A percentile compares a stretch with the other conserved stretches of the same genome.
Evolutionary conservation across 306 rosid genomes (phyloP).

Genomic region (Cucumis hystrix): DNA sequence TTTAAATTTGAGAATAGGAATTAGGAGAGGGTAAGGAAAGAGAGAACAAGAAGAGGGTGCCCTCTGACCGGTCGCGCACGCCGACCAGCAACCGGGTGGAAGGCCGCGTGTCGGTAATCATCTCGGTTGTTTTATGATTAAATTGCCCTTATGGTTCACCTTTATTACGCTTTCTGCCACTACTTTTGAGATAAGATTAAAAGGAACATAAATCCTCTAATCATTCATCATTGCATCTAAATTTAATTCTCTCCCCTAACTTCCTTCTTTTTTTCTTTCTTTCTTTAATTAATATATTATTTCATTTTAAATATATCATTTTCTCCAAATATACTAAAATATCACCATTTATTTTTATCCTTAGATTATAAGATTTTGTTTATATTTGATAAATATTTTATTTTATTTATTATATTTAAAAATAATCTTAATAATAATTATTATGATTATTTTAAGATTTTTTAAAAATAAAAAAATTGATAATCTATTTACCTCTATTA

Average conservation of each 20-base stretch:
- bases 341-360: too few relatives aligned
- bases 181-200: not conserved
- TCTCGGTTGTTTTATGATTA: not conserved
- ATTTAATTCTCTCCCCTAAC: not conserved
- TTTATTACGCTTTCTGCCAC: not conserved
- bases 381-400: too few relatives aligned
- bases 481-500: too few relatives aligned
- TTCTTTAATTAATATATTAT: too few relatives aligned
- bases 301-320: too few relatives aligned
- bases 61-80: conserved; percentile 16
- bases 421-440: too few relatives aligned
- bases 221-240: not conserved
- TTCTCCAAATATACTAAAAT: too few relatives aligned
- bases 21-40: not conserved
- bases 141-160: not conserved
- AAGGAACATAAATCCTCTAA: not conserved
- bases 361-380: too few relatives aligned
- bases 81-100: conserved; percentile 15
- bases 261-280: not conserved
- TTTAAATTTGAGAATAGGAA: conserved; percentile 1
- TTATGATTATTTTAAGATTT: too few relatives aligned
- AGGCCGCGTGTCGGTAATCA: conserved; percentile 18
- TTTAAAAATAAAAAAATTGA: too few relatives aligned
- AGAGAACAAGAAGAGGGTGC: not conserved
- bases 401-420: too few relatives aligned